These are phyloP conservation scores for Phytophthora quininea DNA, from an alignment of 352 stramenopile species.

Conservation along the genomic window DNA sequence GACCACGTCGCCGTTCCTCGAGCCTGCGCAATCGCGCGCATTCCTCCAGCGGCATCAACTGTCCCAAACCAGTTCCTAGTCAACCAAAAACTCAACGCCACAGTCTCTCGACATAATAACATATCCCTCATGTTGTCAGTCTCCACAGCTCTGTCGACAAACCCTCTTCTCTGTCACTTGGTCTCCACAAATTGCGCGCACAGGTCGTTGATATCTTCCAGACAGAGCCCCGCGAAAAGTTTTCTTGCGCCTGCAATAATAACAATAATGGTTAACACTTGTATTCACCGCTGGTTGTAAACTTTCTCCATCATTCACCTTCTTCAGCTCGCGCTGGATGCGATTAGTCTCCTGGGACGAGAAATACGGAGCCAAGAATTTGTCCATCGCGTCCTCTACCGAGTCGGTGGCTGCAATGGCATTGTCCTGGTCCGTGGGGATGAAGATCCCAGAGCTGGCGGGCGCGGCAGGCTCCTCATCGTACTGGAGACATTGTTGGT, in stretches of 20 bases:
- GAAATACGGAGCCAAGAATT: conserved; percentile 74
- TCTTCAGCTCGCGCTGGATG: conserved; percentile 66
- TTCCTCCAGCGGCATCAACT: conserved; percentile 64
- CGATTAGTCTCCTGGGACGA: conserved; percentile 57
- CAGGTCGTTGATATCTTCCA: conserved; percentile 77
- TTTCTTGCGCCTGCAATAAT: conserved; percentile 40
- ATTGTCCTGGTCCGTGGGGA: conserved; percentile 27
- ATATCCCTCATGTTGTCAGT: conserved; percentile 6
- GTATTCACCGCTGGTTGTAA: not conserved
- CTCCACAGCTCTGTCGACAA: not conserved
- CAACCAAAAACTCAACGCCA: conserved; percentile 2
- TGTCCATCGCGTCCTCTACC: conserved; percentile 53
- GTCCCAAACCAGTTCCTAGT: conserved; percentile 27
- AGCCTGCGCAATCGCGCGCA: conserved; percentile 46
- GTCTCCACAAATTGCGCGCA: conserved; percentile 66
- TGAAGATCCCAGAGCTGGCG: conserved; percentile 31
- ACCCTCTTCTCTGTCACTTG: conserved; percentile 15
- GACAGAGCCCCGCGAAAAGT: conserved; percentile 65
- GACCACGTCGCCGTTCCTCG: conserved; percentile 81
- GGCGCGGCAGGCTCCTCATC: conserved; percentile 21
- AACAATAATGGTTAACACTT: not conserved
- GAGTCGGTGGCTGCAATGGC: conserved; percentile 49
- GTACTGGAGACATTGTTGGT: conserved; percentile 16
- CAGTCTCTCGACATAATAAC: conserved; percentile 18
- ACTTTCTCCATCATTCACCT: conserved; percentile 34